These are phyloP conservation scores for Auxenochlorella pyrenoidosa DNA, from an alignment of 139 green algal genomes.

Conservation along the genomic window DNA sequence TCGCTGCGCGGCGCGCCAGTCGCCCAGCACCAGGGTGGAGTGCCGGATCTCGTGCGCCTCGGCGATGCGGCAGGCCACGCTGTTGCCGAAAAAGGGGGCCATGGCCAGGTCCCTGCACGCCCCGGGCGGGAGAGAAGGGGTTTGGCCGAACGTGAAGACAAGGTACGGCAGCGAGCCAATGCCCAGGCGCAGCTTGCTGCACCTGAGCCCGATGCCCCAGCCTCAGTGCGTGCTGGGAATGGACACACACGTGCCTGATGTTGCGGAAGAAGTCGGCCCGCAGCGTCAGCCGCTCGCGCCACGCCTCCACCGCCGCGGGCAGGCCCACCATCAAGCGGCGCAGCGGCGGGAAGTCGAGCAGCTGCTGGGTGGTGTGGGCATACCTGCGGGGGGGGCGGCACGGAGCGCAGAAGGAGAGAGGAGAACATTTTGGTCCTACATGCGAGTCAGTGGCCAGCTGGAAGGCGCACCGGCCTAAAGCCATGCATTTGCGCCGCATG, in stretches of 20 bases:
- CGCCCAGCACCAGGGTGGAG: conserved; percentile 52
- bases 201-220: too few species aligned
- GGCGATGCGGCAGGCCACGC: conserved; percentile 48
- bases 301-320: conserved; percentile 46
- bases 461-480: too few species aligned
- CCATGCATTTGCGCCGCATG: too few species aligned
- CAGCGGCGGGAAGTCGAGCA: conserved; percentile 36
- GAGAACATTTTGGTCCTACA: too few species aligned
- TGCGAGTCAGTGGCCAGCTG: too few species aligned
- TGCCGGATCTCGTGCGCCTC: conserved; percentile 40
- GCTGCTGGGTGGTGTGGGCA: conserved; percentile 12
- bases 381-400: neutral
- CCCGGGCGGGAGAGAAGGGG: neutral
- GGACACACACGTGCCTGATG: neutral
- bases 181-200: too few species aligned
- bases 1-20: conserved; percentile 60
- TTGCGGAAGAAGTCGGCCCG: conserved; percentile 8
- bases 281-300: conserved; percentile 46
- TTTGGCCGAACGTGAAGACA: too few species aligned
- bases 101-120: conserved; percentile 49
- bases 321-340: conserved; percentile 41
- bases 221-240: too few species aligned
- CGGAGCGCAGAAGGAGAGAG: neutral
- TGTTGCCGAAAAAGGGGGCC: conserved; percentile 63
- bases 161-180: too few species aligned